phyloP scores from a whole-genome alignment of 495 filamentous ascomycete species.

The Lophium mytilinum region DNA sequence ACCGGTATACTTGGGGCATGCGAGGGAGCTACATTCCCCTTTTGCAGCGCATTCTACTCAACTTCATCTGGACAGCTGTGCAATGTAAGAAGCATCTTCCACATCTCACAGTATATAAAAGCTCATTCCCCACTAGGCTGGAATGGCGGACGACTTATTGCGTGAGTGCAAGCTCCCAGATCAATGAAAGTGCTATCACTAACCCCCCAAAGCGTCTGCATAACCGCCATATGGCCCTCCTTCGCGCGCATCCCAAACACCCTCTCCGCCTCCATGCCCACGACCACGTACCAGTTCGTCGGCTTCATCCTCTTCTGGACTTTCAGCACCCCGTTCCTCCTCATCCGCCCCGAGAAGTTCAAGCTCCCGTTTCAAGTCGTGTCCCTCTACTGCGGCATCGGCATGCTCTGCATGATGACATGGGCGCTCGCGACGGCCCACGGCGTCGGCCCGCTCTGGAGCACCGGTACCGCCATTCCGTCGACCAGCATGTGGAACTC shows the following conservation, averaged over 20 bases:
- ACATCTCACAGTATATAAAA: background rate
- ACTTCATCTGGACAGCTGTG: constrained; percentile 26
- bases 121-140: constrained; percentile 1
- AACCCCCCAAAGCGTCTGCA: constrained; percentile 18
- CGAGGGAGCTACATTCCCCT: constrained; percentile 24
- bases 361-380: constrained; percentile 34
- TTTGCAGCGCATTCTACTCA: constrained; percentile 21
- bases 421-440: constrained; percentile 33
- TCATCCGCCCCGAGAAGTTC: constrained; percentile 39
- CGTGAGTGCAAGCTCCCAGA: background rate
- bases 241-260: constrained; percentile 37
- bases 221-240: constrained; percentile 38
- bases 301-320: constrained; percentile 42
- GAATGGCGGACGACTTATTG: constrained; percentile 27
- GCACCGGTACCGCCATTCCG: constrained; percentile 18
- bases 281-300: constrained; percentile 38
- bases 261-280: constrained; percentile 32
- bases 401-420: constrained; percentile 35
- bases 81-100: constrained; percentile 13
- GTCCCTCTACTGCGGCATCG: constrained; percentile 22
- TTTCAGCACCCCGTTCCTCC: constrained; percentile 29
- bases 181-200: too few species aligned
- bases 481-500: constrained; percentile 25
- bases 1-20: constrained; percentile 32
- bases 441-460: constrained; percentile 29